These are phyloP conservation scores for Jackrogersella multiformis DNA, from an alignment of 495 filamentous ascomycete species.

Conservation along the genomic window DNA sequence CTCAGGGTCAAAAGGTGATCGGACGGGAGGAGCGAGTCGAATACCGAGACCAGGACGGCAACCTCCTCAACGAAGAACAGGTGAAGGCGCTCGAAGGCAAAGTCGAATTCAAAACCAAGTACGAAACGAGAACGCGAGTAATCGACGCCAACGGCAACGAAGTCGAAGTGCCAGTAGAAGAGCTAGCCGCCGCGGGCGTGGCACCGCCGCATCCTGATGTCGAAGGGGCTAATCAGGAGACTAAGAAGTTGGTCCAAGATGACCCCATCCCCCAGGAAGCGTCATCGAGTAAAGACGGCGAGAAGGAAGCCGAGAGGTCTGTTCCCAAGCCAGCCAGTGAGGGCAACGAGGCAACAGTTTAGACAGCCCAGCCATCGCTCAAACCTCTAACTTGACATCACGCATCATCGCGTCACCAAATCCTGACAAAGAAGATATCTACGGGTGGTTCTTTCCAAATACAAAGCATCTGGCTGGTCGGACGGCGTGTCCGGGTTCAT, in stretches of 20 bases:
- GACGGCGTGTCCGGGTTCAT: slow-evolving; percentile 27
- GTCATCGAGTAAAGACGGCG: slow-evolving; percentile 71
- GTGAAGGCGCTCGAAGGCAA: slow-evolving; percentile 88
- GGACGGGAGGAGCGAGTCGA: slow-evolving; percentile 85
- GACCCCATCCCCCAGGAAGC: slow-evolving; percentile 58
- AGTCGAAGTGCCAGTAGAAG: slow-evolving; percentile 56
- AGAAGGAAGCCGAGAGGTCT: slow-evolving; percentile 63
- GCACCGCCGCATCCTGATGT: slow-evolving; percentile 88
- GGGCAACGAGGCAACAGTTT: slow-evolving; percentile 69
- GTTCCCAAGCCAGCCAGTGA: slow-evolving; percentile 79
- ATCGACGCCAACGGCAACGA: slow-evolving; percentile 82
- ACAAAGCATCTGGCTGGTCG: slow-evolving; percentile 13
- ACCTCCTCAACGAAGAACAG: slow-evolving; percentile 82
- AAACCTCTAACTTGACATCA: slow-evolving; percentile 7
- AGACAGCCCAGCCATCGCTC: background rate
- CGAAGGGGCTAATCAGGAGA: slow-evolving; percentile 76
- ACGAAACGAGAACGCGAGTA: slow-evolving; percentile 88
- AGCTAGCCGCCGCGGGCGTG: slow-evolving; percentile 50
- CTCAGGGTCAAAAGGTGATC: slow-evolving; percentile 63
- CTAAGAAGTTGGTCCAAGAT: slow-evolving; percentile 53
- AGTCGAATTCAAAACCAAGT: slow-evolving; percentile 92
- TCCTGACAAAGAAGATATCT: slow-evolving; percentile 27
- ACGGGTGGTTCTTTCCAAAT: slow-evolving; percentile 18
- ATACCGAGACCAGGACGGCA: slow-evolving; percentile 94
- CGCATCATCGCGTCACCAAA: slow-evolving; percentile 4